Evolutionary conservation across 768 basidiomycete species (phyloP).

Genomic region (Agrocybe chaxingu): DNA sequence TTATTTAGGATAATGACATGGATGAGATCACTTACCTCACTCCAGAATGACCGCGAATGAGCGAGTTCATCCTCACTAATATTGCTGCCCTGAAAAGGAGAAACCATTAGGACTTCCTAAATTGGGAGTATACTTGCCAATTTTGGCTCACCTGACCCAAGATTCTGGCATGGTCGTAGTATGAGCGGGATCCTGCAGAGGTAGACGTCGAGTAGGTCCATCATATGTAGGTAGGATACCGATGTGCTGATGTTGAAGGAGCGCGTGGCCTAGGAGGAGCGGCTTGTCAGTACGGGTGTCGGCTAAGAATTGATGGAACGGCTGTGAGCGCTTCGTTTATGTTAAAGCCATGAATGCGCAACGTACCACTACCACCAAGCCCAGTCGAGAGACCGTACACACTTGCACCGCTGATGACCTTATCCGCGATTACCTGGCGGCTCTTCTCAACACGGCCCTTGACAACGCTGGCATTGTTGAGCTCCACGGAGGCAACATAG

Average conservation of each 20-base stretch:
- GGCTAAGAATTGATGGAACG: neutral
- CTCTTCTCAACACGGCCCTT: too few species aligned
- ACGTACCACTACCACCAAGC: slow-evolving; percentile 7
- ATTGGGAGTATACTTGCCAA: neutral
- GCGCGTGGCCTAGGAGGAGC: slow-evolving; percentile 57
- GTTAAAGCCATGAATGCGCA: neutral
- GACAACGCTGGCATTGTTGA: too few species aligned
- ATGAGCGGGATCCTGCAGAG: slow-evolving; percentile 63
- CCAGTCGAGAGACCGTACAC: slow-evolving; percentile 5
- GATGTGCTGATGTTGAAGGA: slow-evolving; percentile 72
- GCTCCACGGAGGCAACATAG: too few species aligned
- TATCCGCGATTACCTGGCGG: too few species aligned
- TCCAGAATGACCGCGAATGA: slow-evolving; percentile 6
- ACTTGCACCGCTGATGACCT: neutral
- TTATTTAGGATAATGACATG: too few species aligned
- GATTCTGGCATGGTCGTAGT: slow-evolving; percentile 79
- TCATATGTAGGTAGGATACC: slow-evolving; percentile 62
- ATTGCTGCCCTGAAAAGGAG: slow-evolving; percentile 2
- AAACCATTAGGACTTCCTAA: slow-evolving; percentile 1
- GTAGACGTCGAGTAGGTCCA: slow-evolving; percentile 44
- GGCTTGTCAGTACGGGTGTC: slow-evolving; percentile 2
- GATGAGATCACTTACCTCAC: too few species aligned
- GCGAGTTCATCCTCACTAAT: slow-evolving; percentile 8
- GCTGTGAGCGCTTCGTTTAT: neutral
- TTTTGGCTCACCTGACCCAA: slow-evolving; percentile 61